phyloP scores from a whole-genome alignment of 495 filamentous ascomycete genomes.

The Sabuloglossum arenarium region DNA sequence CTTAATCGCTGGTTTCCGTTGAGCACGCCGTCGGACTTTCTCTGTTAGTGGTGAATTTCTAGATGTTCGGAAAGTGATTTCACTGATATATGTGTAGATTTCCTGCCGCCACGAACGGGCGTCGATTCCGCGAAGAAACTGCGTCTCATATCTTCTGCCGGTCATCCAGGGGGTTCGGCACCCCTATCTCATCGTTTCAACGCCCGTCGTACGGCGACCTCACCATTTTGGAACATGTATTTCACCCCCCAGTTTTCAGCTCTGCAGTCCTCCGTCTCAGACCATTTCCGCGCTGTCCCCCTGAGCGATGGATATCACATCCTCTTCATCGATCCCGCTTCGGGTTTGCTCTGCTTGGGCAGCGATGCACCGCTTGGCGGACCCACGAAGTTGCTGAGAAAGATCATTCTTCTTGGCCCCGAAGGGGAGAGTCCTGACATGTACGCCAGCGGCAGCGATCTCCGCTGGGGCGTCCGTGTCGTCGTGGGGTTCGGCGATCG shows the following conservation, averaged over 20 bases:
- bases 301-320: slow-evolving; percentile 50
- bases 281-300: slow-evolving; percentile 48
- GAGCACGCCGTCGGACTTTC: slow-evolving; percentile 39
- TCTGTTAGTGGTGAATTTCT: slow-evolving; percentile 15
- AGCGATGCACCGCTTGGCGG: slow-evolving; percentile 40
- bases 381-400: slow-evolving; percentile 26
- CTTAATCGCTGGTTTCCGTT: slow-evolving; percentile 45
- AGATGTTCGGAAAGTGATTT: background rate
- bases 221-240: background rate
- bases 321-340: slow-evolving; percentile 45
- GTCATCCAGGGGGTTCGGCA: slow-evolving; percentile 23
- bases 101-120: slow-evolving; percentile 34
- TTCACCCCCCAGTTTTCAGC: background rate
- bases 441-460: slow-evolving; percentile 37
- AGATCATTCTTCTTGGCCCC: slow-evolving; percentile 24
- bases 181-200: background rate
- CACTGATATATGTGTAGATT: slow-evolving; percentile 16
- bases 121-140: slow-evolving; percentile 34
- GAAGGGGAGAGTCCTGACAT: slow-evolving; percentile 18
- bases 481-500: slow-evolving; percentile 33
- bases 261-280: slow-evolving; percentile 11
- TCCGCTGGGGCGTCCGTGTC: slow-evolving; percentile 40
- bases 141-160: slow-evolving; percentile 46
- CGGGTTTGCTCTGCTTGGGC: slow-evolving; percentile 39
- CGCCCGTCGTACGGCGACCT: background rate